phyloP scores from a whole-genome alignment of 2,329 filamentous ascomycete genomes.

The Chaetomiaceae sp. region DNA sequence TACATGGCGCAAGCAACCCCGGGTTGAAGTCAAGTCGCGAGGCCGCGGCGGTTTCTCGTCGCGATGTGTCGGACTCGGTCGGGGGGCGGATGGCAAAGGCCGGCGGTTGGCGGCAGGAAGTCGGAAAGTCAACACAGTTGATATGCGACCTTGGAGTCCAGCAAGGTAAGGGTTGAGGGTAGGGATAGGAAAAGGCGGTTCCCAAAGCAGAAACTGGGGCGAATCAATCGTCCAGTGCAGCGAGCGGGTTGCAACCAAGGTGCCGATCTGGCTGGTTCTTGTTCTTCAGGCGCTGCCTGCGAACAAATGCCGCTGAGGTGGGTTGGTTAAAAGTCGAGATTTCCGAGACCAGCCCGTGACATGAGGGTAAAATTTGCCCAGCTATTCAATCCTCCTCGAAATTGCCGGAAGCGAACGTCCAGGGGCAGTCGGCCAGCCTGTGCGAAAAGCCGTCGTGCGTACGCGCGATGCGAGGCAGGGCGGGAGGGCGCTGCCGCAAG shows the following conservation, averaged over 20 bases:
- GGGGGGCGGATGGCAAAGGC: background rate
- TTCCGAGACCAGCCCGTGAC: slow-evolving; percentile 33
- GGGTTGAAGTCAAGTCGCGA: slow-evolving; percentile 2
- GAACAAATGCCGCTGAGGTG: slow-evolving; percentile 13
- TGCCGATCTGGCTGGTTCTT: background rate
- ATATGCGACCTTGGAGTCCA: slow-evolving; percentile 24
- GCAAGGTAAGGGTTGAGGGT: background rate
- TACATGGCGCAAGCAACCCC: slow-evolving; percentile 54
- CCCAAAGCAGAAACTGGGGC: background rate
- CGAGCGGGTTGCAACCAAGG: background rate
- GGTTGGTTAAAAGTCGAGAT: slow-evolving; percentile 14
- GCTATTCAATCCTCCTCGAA: slow-evolving; percentile 19
- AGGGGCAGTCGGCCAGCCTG: slow-evolving; percentile 15
- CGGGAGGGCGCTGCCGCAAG: slow-evolving; percentile 13
- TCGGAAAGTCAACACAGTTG: slow-evolving; percentile 24
- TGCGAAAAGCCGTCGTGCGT: slow-evolving; percentile 9
- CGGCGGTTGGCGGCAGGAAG: background rate
- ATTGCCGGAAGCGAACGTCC: slow-evolving; percentile 29
- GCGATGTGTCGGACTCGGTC: background rate
- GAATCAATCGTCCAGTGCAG: background rate
- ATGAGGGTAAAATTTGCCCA: slow-evolving; percentile 23
- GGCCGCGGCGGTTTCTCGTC: slow-evolving; percentile 7
- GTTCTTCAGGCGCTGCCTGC: slow-evolving; percentile 26
- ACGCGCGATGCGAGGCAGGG: background rate
- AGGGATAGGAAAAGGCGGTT: background rate